These are phyloP conservation scores for Abelmoschus esculentus DNA, from an alignment of 345 rosid genomes.

Conservation along the genomic window DNA sequence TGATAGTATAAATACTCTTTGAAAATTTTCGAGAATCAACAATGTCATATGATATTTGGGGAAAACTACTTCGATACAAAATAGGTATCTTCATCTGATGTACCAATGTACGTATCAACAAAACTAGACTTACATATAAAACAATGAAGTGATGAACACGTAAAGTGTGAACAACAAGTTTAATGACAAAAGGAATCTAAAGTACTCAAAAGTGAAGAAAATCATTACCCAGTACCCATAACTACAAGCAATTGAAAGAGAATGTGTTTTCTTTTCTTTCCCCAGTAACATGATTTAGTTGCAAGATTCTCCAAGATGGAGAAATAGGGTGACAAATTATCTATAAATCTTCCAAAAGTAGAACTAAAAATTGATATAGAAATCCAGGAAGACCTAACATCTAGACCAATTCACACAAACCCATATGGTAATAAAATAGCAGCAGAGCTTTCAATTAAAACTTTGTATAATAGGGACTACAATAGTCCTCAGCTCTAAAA, in stretches of 20 bases:
- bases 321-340: background rate
- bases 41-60: background rate
- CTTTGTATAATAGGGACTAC: background rate
- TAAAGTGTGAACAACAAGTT: background rate
- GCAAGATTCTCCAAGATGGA: constrained; percentile 2
- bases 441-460: background rate
- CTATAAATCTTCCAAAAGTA: background rate
- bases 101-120: background rate
- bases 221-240: background rate
- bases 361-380: background rate
- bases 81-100: background rate
- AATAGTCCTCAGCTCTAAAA: background rate
- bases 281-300: background rate
- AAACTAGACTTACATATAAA: background rate
- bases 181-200: background rate
- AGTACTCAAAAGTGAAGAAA: background rate
- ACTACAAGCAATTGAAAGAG: background rate
- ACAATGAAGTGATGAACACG: background rate
- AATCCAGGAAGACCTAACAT: background rate
- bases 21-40: background rate
- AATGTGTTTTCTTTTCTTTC: background rate
- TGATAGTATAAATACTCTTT: background rate
- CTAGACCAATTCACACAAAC: background rate
- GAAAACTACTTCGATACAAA: background rate
- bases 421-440: background rate